Conservation (phyloP, 768 basidiomycete genomes). For the Kwoniella pini region DNA sequence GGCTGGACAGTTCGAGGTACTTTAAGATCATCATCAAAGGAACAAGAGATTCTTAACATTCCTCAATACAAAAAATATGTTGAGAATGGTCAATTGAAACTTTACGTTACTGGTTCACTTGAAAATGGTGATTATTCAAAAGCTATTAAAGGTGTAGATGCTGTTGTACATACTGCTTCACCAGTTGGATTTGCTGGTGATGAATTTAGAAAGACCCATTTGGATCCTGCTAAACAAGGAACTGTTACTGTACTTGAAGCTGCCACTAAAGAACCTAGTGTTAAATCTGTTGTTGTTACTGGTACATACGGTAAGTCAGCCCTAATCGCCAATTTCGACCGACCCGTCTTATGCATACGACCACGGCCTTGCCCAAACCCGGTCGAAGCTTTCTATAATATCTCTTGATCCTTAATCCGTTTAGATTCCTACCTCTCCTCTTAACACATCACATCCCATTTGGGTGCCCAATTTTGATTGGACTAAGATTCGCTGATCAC, state of each 20-base stretch:
- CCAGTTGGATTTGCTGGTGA: conserved; percentile 37
- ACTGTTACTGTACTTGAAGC: conserved; percentile 39
- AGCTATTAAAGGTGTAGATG: conserved; percentile 35
- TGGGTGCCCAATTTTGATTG: neutral
- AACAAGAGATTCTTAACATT: conserved; percentile 20
- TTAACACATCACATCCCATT: neutral
- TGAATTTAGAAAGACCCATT: conserved; percentile 30
- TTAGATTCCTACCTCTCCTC: neutral
- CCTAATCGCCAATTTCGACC: too few relatives aligned
- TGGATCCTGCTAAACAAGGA: conserved; percentile 35
- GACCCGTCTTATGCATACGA: too few relatives aligned
- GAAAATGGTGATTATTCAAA: conserved; percentile 34
- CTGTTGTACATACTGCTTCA: conserved; percentile 31
- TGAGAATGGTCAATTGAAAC: conserved; percentile 23
- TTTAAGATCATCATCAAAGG: conserved; percentile 33
- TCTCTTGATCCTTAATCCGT: too few relatives aligned
- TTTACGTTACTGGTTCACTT: conserved; percentile 34
- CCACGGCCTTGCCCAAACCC: too few relatives aligned
- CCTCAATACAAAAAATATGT: conserved; percentile 28
- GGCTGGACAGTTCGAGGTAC: conserved; percentile 45
- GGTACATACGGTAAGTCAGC: conserved; percentile 24
- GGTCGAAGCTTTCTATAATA: too few relatives aligned
- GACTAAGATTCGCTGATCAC: neutral
- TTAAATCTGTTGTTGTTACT: conserved; percentile 26
- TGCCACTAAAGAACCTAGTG: conserved; percentile 36